Percentiles rank a stretch among this genome's conserved stretches.
phyloP scores from a whole-genome alignment of 169 alveolate species.

The Haemoproteus tartakovskyi region DNA sequence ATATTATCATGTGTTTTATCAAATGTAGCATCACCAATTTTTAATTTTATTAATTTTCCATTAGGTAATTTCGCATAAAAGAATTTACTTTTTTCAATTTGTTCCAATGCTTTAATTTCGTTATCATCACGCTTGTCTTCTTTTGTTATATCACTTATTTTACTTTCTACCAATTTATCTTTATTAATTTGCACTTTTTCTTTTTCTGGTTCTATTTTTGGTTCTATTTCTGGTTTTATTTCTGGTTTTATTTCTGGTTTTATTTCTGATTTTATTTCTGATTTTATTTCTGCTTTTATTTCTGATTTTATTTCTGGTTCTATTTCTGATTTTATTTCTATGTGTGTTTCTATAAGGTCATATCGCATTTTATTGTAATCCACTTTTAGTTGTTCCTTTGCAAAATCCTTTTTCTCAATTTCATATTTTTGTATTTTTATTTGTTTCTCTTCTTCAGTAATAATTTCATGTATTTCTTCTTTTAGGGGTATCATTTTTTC shows the following conservation, averaged over 20 bases:
- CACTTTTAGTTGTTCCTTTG: too few species aligned
- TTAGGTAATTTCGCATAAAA: conserved; percentile 62
- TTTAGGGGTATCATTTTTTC: too few species aligned
- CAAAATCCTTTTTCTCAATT: too few species aligned
- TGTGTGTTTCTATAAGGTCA: too few species aligned
- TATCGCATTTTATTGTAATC: too few species aligned
- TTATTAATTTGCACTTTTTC: not conserved
- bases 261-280: too few species aligned
- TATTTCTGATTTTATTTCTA: too few species aligned
- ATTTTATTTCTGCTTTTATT: too few species aligned
- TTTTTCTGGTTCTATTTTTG: not conserved
- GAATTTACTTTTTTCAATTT: conserved; percentile 18
- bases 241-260: not conserved
- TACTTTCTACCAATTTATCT: not conserved
- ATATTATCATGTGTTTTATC: conserved; percentile 14
- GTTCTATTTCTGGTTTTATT: not conserved
- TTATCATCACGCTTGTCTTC: not conserved
- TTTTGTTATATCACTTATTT: not conserved
- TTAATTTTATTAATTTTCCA: conserved; percentile 57
- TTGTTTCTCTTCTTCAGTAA: too few species aligned
- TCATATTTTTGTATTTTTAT: too few species aligned
- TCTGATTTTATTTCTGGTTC: too few species aligned
- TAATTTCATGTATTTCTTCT: too few species aligned
- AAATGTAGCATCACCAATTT: conserved; percentile 8
- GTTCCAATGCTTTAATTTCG: conserved; percentile 6